Evolutionary conservation across 225 moss, liverwort and hornwort species (phyloP).

Genomic region (Lunularia cruciata): DNA sequence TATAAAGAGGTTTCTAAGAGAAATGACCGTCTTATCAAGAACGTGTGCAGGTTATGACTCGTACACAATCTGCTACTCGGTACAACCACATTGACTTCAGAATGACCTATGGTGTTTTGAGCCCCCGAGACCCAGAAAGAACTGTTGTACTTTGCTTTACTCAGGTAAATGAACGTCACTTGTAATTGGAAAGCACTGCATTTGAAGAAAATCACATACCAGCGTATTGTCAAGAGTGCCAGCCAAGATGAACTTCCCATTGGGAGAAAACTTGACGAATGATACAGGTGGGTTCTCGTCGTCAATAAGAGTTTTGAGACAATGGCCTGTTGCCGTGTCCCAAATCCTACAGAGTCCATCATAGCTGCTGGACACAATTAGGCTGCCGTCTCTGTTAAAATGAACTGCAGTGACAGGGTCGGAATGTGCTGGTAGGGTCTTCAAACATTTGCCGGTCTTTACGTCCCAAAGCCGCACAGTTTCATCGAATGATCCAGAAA

Average conservation of each 20-base stretch:
- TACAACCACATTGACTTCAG: neutral
- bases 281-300: slow-evolving; percentile 93
- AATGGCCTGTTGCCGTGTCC: slow-evolving; percentile 96
- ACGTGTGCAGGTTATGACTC: too few relatives aligned
- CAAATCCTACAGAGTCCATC: slow-evolving; percentile 94
- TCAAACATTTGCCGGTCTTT: slow-evolving; percentile 88
- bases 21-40: too few relatives aligned
- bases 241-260: slow-evolving; percentile 89
- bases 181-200: too few relatives aligned
- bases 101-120: too few relatives aligned
- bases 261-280: slow-evolving; percentile 90
- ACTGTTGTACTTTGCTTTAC: too few relatives aligned
- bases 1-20: too few relatives aligned
- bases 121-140: too few relatives aligned
- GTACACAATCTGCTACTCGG: too few relatives aligned
- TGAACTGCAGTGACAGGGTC: slow-evolving; percentile 98
- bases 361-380: slow-evolving; percentile 94
- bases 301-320: slow-evolving; percentile 86
- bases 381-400: slow-evolving; percentile 88
- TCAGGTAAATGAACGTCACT: too few relatives aligned
- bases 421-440: slow-evolving; percentile 95
- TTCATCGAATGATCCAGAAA: slow-evolving; percentile 95
- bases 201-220: slow-evolving; percentile 62
- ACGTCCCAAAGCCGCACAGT: slow-evolving; percentile 97
- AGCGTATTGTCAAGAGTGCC: slow-evolving; percentile 89